These are phyloP conservation scores for Magnolia kwangsiensis DNA, from an alignment of 164 flowering plant genomes.

Conservation along the genomic window DNA sequence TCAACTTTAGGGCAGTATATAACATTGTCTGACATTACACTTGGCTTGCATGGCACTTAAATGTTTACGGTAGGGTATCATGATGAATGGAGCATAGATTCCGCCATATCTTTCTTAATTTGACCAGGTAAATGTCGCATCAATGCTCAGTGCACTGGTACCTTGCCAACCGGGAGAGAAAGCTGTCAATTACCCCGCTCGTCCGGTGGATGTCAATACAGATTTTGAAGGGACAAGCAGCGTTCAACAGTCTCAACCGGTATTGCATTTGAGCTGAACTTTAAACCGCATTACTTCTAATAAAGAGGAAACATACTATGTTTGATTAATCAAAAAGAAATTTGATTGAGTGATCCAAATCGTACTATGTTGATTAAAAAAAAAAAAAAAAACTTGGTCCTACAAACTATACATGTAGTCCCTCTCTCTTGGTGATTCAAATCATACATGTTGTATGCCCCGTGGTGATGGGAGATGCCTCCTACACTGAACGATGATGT, in stretches of 20 bases:
- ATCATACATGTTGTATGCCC: too few species aligned
- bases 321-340: too few species aligned
- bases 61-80: constrained; percentile 20
- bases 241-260: constrained; percentile 82
- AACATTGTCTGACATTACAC: neutral
- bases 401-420: too few species aligned
- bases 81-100: constrained; percentile 27
- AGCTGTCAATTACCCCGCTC: constrained; percentile 77
- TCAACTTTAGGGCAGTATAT: neutral
- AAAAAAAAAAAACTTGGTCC: too few species aligned
- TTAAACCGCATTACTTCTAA: neutral
- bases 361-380: too few species aligned
- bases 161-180: constrained; percentile 74
- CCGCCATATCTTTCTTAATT: constrained; percentile 22
- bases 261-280: constrained; percentile 20
- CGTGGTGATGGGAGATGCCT: too few species aligned
- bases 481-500: too few species aligned
- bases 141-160: constrained; percentile 67
- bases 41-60: constrained; percentile 14
- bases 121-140: constrained; percentile 35
- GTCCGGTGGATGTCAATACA: constrained; percentile 87
- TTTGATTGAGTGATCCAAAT: too few species aligned
- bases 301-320: neutral
- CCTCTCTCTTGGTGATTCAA: too few species aligned
- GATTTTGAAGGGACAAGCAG: constrained; percentile 94